Conservation (phyloP, 164 flowering plant genomes). For the Magnolia sinica region DNA sequence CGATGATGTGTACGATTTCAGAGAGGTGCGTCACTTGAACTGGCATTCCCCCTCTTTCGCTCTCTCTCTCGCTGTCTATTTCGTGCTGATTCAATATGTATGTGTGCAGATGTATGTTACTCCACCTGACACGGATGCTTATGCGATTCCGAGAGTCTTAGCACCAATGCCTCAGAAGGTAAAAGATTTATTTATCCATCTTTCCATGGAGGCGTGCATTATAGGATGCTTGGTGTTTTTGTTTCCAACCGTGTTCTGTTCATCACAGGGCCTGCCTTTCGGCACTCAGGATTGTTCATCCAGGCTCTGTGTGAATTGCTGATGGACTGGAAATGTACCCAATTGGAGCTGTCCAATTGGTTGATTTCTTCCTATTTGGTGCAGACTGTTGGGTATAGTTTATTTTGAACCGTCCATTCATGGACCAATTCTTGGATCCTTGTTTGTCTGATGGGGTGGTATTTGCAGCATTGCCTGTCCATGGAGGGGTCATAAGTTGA, state of each 20-base stretch:
- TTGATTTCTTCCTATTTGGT: too few species aligned
- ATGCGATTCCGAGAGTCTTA: conserved; percentile 84
- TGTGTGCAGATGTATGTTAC: conserved; percentile 88
- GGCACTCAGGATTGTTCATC: background rate
- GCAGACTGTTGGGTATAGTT: too few species aligned
- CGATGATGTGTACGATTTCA: conserved; percentile 76
- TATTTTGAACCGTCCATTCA: too few species aligned
- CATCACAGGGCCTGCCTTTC: too few species aligned
- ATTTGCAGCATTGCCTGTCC: too few species aligned
- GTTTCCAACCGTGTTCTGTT: too few species aligned
- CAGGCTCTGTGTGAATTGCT: background rate
- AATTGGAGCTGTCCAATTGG: background rate
- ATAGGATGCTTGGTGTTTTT: too few species aligned
- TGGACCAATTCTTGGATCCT: too few species aligned
- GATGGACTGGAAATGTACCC: background rate
- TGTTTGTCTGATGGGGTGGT: too few species aligned
- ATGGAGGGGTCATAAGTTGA: too few species aligned
- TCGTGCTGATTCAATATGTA: conserved; percentile 5
- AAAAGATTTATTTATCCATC: background rate
- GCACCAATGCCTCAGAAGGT: conserved; percentile 97
- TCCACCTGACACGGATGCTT: conserved; percentile 93
- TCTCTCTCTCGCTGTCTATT: background rate
- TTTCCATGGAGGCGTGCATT: too few species aligned
- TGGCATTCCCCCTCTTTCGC: background rate
- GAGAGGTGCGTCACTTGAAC: conserved; percentile 27